Evolutionary conservation across 495 filamentous ascomycete species (phyloP).

Genomic region (Annulohypoxylon moriforme): DNA sequence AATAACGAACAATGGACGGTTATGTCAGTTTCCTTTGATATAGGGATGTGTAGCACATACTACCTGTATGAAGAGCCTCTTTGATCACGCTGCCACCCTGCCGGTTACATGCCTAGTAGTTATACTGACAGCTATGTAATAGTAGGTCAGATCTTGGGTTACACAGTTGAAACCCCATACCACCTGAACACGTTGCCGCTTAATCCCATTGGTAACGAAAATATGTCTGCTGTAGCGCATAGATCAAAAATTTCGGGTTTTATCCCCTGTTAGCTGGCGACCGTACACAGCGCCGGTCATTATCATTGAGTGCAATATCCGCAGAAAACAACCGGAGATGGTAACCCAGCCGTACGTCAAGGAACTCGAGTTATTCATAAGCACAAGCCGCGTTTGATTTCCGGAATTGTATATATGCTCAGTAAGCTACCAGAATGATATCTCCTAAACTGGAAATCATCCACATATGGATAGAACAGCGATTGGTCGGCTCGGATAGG

Average conservation of each 20-base stretch:
- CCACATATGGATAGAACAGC: neutral
- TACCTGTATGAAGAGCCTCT: neutral
- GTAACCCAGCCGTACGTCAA: neutral
- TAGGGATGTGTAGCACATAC: too few relatives aligned
- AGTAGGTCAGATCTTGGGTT: slow-evolving; percentile 3
- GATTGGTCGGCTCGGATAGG: neutral
- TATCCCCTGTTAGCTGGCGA: neutral
- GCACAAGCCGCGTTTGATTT: neutral
- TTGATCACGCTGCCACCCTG: neutral
- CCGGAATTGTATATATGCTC: neutral
- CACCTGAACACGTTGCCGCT: neutral
- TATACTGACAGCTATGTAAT: too few relatives aligned
- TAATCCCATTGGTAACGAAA: neutral
- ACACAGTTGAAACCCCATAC: neutral
- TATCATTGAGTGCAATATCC: neutral
- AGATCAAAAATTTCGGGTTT: neutral
- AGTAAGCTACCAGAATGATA: neutral
- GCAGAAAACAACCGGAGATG: neutral
- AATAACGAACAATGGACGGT: neutral
- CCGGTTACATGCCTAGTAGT: neutral
- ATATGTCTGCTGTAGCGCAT: neutral
- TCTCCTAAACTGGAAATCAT: neutral
- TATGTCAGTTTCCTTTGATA: neutral
- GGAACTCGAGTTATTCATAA: neutral
- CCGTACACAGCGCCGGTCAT: neutral